phyloP scores from a whole-genome alignment of 768 basidiomycete genomes.

The Suillus brevipes region DNA sequence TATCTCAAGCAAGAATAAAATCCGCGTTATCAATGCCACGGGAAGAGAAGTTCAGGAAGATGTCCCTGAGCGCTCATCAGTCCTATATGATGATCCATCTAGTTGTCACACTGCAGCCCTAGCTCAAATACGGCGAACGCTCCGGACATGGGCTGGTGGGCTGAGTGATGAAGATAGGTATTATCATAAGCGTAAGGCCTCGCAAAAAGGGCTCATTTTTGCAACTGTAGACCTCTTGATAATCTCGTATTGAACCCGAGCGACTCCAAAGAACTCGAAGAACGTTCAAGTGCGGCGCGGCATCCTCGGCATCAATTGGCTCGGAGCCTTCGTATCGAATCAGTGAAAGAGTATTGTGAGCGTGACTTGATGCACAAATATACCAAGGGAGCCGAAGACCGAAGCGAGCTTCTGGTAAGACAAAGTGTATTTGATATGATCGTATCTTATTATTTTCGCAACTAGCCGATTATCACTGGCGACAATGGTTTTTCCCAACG shows the following conservation, averaged over 20 bases:
- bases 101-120: conserved; percentile 51
- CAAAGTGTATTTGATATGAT: neutral
- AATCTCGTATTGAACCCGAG: conserved; percentile 39
- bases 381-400: conserved; percentile 38
- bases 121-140: conserved; percentile 53
- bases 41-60: conserved; percentile 55
- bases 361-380: conserved; percentile 36
- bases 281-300: conserved; percentile 53
- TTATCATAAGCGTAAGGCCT: conserved; percentile 12
- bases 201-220: neutral
- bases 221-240: conserved; percentile 36
- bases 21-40: conserved; percentile 70
- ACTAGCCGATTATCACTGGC: conserved; percentile 25
- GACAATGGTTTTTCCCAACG: conserved; percentile 22
- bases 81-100: conserved; percentile 20
- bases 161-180: conserved; percentile 62
- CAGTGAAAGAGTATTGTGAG: conserved; percentile 35
- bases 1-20: conserved; percentile 37
- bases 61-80: conserved; percentile 20
- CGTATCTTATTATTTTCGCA: conserved; percentile 14
- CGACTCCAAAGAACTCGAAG: conserved; percentile 51
- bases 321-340: conserved; percentile 42
- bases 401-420: conserved; percentile 41
- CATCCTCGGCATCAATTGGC: conserved; percentile 47
- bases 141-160: conserved; percentile 55